Evolutionary conservation across 257 asterid species (phyloP).

Genomic region (Schizonepeta tenuifolia): DNA sequence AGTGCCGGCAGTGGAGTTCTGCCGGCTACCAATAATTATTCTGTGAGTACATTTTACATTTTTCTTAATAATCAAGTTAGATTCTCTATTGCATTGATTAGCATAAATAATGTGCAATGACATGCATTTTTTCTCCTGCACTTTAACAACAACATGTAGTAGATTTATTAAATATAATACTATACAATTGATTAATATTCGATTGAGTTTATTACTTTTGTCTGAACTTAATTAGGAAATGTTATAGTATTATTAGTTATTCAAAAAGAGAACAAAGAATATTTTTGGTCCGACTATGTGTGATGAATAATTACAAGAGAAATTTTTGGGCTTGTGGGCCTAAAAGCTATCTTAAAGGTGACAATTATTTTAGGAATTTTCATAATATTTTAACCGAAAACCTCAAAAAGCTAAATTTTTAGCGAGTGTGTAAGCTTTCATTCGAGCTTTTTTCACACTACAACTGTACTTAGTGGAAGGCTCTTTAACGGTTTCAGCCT

Average conservation of each 20-base stretch:
- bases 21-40: conserved; percentile 52
- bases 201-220: too few relatives aligned
- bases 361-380: neutral
- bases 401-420: neutral
- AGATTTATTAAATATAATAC: too few relatives aligned
- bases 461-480: neutral
- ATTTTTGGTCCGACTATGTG: too few relatives aligned
- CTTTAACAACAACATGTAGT: too few relatives aligned
- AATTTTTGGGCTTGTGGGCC: neutral
- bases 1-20: conserved; percentile 91
- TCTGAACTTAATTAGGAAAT: too few relatives aligned
- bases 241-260: too few relatives aligned
- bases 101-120: too few relatives aligned
- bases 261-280: too few relatives aligned
- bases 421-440: neutral
- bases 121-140: neutral
- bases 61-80: neutral
- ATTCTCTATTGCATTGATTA: neutral
- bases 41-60: conserved; percentile 38
- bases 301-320: neutral
- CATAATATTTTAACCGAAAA: neutral
- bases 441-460: neutral
- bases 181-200: too few relatives aligned
- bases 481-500: conserved; percentile 5
- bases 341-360: neutral